Base-by-base conservation (phyloP, 768 basidiomycete genomes). In the Suillus tomentosus region DNA sequence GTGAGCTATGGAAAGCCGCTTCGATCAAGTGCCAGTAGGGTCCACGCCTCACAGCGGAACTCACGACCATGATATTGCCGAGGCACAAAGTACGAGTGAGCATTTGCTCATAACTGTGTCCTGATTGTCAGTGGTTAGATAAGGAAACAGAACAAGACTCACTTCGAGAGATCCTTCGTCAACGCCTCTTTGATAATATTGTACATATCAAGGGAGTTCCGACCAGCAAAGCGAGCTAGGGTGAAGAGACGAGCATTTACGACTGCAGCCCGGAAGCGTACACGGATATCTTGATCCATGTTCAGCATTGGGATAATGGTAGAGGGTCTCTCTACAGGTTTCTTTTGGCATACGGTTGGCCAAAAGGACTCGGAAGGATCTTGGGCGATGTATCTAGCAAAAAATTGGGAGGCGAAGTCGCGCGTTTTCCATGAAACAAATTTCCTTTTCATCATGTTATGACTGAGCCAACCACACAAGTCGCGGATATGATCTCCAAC, bases 1-100 rank as follows among this genome's bases (percentile, higher is more conserved):
- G 66, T 48, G 66, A 66, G 19, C 70, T 71, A 66, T 81, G 75
- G 66, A 66, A 79, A 69, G 74, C 84, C 7, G 85, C 84, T 73
- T 96, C 94, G 64, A 98, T 78, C 57, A 99, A 73, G 74, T 96
- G 90, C 87, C 91, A 95, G 71, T 96, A 95, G 1, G 94, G 84
- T 4, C 88, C 91, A 17, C 93, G 86, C 34, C 96, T 84, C 24
- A 90, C 84, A 2, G 84, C 83, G 1, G 93, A 89, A 70, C 88
- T 91, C 19, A 87, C 83, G 47, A 97, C 83, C 83, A 93, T 88
- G 66, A 89, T 84, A 75, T 93, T 94, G 34, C 86, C 90, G 15
- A 91, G 79, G 22, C 82, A 86, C 36, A 94, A 79, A 36, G 88
- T 81, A 48, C 89, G 86, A 13, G 89, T 94, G 60, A 91, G 78